phyloP scores from a whole-genome alignment of 1,139 yeast species.

The Geotrichum macrosporum region DNA sequence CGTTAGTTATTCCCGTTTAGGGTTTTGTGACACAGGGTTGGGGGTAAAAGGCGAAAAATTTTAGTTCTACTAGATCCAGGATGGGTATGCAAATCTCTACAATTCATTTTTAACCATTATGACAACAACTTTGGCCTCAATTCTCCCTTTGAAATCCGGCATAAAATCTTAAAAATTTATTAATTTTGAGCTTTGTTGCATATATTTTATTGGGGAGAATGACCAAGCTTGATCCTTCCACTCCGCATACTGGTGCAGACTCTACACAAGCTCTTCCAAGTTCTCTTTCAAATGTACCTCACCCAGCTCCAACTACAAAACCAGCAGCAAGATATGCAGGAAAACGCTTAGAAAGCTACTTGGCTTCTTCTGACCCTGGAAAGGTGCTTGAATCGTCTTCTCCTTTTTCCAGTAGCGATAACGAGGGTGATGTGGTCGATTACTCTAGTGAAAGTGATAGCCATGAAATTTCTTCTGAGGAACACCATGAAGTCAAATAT shows the following conservation, averaged over 20 bases:
- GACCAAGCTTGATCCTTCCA: not conserved
- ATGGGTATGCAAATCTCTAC: not conserved
- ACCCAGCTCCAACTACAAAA: too few species aligned
- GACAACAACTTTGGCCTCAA: not conserved
- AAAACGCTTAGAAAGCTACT: slow-evolving; percentile 18
- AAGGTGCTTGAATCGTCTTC: too few species aligned
- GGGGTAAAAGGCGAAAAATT: not conserved
- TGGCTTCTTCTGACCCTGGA: not conserved
- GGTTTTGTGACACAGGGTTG: slow-evolving; percentile 6
- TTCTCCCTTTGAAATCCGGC: slow-evolving; percentile 1
- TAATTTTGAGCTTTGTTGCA: not conserved
- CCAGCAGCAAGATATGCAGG: slow-evolving; percentile 17
- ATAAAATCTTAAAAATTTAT: not conserved
- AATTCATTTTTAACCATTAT: not conserved
- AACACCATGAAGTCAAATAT: not conserved
- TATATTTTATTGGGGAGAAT: not conserved
- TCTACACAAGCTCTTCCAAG: too few species aligned
- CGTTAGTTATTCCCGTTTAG: too few species aligned
- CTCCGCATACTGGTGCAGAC: too few species aligned
- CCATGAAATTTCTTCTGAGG: not conserved
- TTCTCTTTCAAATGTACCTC: not conserved
- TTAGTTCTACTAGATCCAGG: not conserved
- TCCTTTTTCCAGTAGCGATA: slow-evolving; percentile 10
- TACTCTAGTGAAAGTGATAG: slow-evolving; percentile 5
- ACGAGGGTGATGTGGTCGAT: slow-evolving; percentile 12